Base-by-base conservation (phyloP, 768 basidiomycete genomes). In the Boletus reticulatus region DNA sequence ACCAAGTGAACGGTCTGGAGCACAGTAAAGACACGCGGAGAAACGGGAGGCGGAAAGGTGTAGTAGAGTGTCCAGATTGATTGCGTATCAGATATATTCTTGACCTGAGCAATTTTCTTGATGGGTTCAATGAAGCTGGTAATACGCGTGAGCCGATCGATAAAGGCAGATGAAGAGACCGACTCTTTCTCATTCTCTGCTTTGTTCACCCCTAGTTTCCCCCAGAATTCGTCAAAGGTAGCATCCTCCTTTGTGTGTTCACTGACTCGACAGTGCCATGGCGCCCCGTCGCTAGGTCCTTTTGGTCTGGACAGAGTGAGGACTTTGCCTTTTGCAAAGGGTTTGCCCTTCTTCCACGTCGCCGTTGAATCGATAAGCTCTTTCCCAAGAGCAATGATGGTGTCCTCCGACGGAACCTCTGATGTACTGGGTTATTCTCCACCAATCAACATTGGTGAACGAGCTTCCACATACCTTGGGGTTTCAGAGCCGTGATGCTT, bases 221-320 rank as follows among this genome's bases (percentile, higher is more conserved):
- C 76, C 89, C 89, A 91, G 61, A 91, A 73, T 60, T 84, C 80
- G 59, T 88, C 85, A 67, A 92, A 91, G 1, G 84, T 84, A 10
- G 79, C 84, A 51, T 91, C 87, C n/a, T 82, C 75, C 6, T 77
- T 64, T 13, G 78, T 67, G 69, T 92, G 89, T 63, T 81, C 79
- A 64, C 88, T 89, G 55, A 84, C 67, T 22, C 89, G 80, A 66
- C 80, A 81, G 62, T 88, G 79, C 88, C 89, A 92, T 4, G 78
- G 69, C 36, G 85, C 83, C 24, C 77, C 81, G 56, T 86, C 85
- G 7, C 68, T 77, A 13, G 78, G 69, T 4, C 73, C 75, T 62
- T 86, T 89, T 37, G 80, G 67, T 14, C 76, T 79, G 27, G 70
- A 77, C 52, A 71, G 78, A 11, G 85, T 85, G 64, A 82, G 79